A percentile compares a stretch with the other conserved stretches of the same genome.
Conservation (phyloP, 2,329 filamentous ascomycete species). For the Colletotrichum kahawae region DNA sequence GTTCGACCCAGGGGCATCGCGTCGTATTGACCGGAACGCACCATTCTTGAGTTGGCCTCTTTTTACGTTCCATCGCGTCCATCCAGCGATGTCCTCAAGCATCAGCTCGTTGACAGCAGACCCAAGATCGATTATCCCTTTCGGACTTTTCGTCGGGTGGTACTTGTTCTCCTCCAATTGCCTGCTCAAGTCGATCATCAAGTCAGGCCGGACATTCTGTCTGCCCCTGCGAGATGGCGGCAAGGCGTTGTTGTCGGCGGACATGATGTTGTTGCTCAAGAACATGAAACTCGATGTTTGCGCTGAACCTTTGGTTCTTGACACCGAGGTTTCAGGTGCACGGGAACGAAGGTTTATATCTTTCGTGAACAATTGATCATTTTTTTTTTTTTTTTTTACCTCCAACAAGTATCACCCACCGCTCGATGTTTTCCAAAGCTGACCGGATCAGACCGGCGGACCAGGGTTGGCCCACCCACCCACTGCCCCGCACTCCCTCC, state of each 20-base stretch:
- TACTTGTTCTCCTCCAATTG: neutral
- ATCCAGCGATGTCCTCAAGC: neutral
- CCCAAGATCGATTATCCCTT: conserved; percentile 1
- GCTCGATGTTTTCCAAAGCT: too few relatives aligned
- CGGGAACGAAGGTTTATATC: too few relatives aligned
- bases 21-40: too few relatives aligned
- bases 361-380: too few relatives aligned
- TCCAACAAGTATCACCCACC: too few relatives aligned
- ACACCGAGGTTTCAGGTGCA: too few relatives aligned
- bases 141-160: neutral
- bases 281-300: too few relatives aligned
- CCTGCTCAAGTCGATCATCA: neutral
- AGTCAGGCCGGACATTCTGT: neutral
- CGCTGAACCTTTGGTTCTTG: too few relatives aligned
- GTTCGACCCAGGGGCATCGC: too few relatives aligned
- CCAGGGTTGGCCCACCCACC: neutral
- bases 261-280: neutral
- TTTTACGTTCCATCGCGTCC: neutral
- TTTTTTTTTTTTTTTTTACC: too few relatives aligned
- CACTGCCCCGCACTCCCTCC: neutral
- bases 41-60: neutral
- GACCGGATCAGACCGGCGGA: too few relatives aligned
- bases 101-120: conserved; percentile 3
- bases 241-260: neutral
- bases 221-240: neutral